Evolutionary conservation across 352 stramenopile genomes (phyloP), one percentile per base, ranked within the genome.

Genomic region (Phytophthora uliginosa): DNA sequence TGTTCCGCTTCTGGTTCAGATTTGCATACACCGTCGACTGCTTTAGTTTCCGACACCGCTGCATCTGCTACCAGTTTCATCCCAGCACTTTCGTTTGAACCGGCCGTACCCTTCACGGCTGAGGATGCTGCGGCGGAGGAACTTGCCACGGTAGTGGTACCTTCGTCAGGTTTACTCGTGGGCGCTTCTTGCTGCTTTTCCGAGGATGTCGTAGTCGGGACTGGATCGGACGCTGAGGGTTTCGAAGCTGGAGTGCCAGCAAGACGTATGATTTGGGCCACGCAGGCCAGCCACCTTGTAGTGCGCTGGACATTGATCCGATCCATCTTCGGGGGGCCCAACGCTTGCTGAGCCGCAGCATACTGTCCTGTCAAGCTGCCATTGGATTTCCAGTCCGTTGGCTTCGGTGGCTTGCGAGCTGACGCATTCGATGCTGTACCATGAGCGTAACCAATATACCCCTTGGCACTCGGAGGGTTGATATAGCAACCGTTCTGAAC

Each of bases 251-350:
- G 57, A 64, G 63, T 47, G 34, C 81, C 74, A 7, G 82, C 78
- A 36, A 91, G 71, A 8, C 79, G 84, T 38, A 95, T 94, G 57
- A 95, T 89, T 60, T 93, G 73, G 8, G 69, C 79, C 1, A 94
- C 77, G 42, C 79, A 92, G 36, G 78, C 77, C 22, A 95, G 70
- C 88, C 86, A 95, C 38, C 78, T 86, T 17, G 82, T 88, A 42
- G 88, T 95, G 20, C 87, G 82, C 56, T 91, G 85, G 13, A 94
- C 86, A 54, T 94, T 92, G 50, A 95, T 88, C 36, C 84, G 80
- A 45, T 95, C 88, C 86, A 95, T 90, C 59, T 94, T 95, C 0
- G 76, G 85, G 0, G 88, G 85, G 1, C 63, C 76, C 34, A 94
- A 56, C 7, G 68, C 57, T 38, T 75, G 63, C 18, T 78, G 57